Evolutionary conservation across 1,284 basidiomycete species (phyloP).

Genomic region (Cutaneotrichosporon sp.): DNA sequence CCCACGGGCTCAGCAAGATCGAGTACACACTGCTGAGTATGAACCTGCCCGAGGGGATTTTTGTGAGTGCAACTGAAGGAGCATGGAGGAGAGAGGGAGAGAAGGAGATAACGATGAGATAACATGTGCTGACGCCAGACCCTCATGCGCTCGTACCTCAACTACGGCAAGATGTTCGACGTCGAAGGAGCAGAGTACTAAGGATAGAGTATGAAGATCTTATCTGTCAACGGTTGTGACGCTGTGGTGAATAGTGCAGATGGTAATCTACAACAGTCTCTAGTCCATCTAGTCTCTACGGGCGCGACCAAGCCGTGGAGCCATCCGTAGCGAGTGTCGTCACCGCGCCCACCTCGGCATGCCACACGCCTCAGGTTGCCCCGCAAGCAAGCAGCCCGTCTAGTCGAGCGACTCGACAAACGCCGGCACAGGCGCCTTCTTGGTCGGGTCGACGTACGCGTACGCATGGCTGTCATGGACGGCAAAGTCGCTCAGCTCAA

Average conservation of each 20-base stretch:
- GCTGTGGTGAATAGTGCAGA: neutral
- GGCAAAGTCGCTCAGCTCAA: slow-evolving; percentile 69
- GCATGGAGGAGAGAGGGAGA: too few relatives aligned
- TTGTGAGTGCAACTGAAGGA: slow-evolving; percentile 55
- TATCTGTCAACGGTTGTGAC: neutral
- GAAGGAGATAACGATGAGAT: too few relatives aligned
- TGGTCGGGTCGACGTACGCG: slow-evolving; percentile 41
- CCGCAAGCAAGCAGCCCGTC: neutral
- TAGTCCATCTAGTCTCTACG: neutral
- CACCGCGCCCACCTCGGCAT: neutral
- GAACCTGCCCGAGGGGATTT: slow-evolving; percentile 76
- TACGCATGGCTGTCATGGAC: slow-evolving; percentile 57
- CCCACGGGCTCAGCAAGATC: slow-evolving; percentile 94
- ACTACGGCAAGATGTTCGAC: slow-evolving; percentile 45
- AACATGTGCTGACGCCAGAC: slow-evolving; percentile 3
- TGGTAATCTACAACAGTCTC: neutral
- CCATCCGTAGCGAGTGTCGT: neutral
- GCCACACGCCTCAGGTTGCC: neutral
- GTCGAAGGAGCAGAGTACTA: slow-evolving; percentile 46
- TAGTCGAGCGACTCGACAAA: slow-evolving; percentile 42
- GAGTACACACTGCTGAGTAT: slow-evolving; percentile 90
- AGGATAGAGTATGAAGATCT: neutral
- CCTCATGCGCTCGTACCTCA: slow-evolving; percentile 36
- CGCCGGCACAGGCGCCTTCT: slow-evolving; percentile 31
- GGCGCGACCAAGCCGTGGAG: too few relatives aligned